Conservation (phyloP, 768 basidiomycete species). For the Auricularia sp. region DNA sequence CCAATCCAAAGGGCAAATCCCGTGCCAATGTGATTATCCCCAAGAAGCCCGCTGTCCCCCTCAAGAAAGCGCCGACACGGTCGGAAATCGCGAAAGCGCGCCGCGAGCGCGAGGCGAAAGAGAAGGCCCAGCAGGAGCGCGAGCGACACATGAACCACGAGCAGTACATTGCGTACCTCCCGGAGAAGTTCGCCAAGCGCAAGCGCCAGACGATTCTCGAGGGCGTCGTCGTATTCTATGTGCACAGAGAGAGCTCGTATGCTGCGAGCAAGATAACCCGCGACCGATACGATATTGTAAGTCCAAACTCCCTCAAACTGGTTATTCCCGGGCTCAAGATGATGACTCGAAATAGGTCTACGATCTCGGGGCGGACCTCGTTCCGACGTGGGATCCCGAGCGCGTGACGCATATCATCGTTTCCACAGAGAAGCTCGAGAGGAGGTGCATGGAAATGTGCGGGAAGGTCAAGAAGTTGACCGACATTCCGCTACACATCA, state of each 20-base stretch:
- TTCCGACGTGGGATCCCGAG: slow-evolving; percentile 45
- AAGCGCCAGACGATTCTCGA: not conserved
- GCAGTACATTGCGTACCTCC: not conserved
- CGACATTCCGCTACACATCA: slow-evolving; percentile 56
- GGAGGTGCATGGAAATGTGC: slow-evolving; percentile 21
- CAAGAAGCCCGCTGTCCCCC: no score
- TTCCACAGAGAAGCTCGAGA: slow-evolving; percentile 19
- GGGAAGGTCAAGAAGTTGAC: slow-evolving; percentile 39
- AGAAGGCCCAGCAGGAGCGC: not conserved
- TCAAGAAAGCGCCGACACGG: no score
- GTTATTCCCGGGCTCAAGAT: no score
- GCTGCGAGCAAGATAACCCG: not conserved
- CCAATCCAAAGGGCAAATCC: no score
- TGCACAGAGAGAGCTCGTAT: not conserved
- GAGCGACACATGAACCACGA: not conserved
- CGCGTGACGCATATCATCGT: slow-evolving; percentile 55
- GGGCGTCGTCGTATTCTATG: not conserved
- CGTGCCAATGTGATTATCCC: no score
- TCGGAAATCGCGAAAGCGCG: no score
- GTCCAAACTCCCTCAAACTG: not conserved
- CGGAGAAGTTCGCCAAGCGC: not conserved
- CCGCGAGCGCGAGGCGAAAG: no score
- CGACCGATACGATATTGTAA: not conserved
- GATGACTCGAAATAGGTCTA: slow-evolving; percentile 37
- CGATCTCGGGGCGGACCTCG: slow-evolving; percentile 49